Evolutionary conservation across 139 green algal genomes (phyloP).

Genomic region (Diplosphaera chodatii): DNA sequence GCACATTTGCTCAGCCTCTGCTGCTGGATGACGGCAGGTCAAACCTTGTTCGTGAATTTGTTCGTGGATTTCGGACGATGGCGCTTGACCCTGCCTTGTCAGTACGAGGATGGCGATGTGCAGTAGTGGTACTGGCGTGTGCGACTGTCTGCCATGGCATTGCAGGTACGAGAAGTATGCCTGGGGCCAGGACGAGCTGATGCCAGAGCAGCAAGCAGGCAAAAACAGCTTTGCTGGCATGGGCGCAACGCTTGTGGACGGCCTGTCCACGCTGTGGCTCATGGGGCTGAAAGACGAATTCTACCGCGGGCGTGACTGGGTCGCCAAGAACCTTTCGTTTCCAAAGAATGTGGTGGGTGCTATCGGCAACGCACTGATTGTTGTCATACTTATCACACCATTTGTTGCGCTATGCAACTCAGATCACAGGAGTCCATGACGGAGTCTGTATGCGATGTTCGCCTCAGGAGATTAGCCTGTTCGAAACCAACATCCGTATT

Average conservation of each 20-base stretch:
- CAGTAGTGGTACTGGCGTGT: no score
- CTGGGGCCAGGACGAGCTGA: constrained; percentile 63
- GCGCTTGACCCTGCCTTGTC: no score
- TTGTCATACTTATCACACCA: no score
- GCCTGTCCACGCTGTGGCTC: constrained; percentile 64
- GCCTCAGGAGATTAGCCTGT: constrained; percentile 26
- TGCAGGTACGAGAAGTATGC: constrained; percentile 22
- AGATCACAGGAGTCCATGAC: no score
- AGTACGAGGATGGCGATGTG: no score
- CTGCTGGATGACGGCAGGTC: no score
- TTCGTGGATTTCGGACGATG: no score
- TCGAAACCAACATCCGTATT: constrained; percentile 63
- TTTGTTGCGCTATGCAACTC: no score
- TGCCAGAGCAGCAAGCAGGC: constrained; percentile 22
- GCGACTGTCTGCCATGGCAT: not conserved
- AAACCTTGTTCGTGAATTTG: no score
- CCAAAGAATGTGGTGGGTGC: constrained; percentile 1
- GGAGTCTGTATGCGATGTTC: no score
- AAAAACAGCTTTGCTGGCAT: constrained; percentile 48
- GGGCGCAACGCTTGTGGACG: constrained; percentile 54
- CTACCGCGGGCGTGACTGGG: constrained; percentile 38
- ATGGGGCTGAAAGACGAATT: constrained; percentile 59
- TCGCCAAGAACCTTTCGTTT: constrained; percentile 40
- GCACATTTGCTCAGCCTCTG: no score
- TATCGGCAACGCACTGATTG: not conserved